Evolutionary conservation across 108 stramenopile species (phyloP).

Genomic region (Cyclotella sp.): DNA sequence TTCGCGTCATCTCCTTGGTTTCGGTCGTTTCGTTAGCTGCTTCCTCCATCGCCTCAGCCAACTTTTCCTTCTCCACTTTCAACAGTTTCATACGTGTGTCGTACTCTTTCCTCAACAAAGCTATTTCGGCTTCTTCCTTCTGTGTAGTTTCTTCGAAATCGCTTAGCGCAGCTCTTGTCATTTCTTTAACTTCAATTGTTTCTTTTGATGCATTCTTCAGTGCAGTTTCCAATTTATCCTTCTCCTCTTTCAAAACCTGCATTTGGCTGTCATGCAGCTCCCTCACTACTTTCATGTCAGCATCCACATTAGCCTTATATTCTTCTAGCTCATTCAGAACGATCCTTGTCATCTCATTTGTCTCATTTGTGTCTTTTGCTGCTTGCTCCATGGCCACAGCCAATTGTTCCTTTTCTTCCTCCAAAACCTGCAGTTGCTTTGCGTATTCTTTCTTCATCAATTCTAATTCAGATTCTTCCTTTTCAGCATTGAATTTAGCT

Average conservation of each 20-base stretch:
- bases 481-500: not conserved
- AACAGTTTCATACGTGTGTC: not conserved
- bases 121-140: not conserved
- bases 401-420: constrained; percentile 8
- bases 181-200: not conserved
- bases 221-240: not conserved
- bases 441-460: not conserved
- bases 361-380: not conserved
- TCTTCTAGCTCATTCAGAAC: not conserved
- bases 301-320: not conserved
- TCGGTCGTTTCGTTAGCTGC: constrained; percentile 5
- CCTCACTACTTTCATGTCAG: not conserved
- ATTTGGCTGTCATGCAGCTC: not conserved
- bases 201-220: not conserved
- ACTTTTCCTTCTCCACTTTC: not conserved
- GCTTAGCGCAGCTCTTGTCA: not conserved
- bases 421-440: constrained; percentile 1
- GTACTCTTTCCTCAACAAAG: not conserved
- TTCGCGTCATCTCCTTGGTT: constrained; percentile 12
- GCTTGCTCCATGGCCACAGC: not conserved
- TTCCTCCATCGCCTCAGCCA: not conserved
- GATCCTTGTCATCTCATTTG: not conserved
- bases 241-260: constrained; percentile 1
- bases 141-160: not conserved
- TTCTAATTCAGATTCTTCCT: constrained; percentile 9